These are phyloP conservation scores for Kuraishia hungarica DNA, from an alignment of 805 yeast species.

Conservation along the genomic window DNA sequence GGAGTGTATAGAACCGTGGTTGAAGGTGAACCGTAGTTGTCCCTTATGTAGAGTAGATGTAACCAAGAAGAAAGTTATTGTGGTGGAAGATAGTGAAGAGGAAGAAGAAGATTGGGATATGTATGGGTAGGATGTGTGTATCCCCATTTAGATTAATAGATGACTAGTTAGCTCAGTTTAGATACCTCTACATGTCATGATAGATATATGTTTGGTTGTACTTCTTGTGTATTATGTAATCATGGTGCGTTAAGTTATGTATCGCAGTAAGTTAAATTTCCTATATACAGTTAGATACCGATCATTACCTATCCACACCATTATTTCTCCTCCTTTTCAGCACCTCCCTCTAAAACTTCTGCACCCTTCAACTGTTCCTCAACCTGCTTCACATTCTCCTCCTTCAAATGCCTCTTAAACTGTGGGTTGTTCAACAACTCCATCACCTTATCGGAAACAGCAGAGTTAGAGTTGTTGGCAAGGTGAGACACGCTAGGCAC, in stretches of 20 bases:
- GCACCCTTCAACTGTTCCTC: background rate
- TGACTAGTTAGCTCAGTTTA: background rate
- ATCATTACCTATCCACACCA: background rate
- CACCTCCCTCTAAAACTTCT: background rate
- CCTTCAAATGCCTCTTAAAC: constrained; percentile 46
- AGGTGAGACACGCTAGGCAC: constrained; percentile 11
- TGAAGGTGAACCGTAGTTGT: constrained; percentile 64
- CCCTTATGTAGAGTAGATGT: constrained; percentile 82
- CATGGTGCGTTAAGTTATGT: no score
- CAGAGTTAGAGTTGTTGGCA: constrained; percentile 23
- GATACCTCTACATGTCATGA: no score
- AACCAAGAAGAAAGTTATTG: constrained; percentile 34
- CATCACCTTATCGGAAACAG: constrained; percentile 57
- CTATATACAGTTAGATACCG: background rate
- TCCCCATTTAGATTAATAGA: no score
- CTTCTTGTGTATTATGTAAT: no score
- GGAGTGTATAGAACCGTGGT: constrained; percentile 90
- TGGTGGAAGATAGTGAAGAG: constrained; percentile 32
- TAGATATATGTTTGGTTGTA: no score
- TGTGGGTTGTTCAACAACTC: constrained; percentile 64
- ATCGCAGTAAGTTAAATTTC: background rate
- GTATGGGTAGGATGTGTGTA: constrained; percentile 43
- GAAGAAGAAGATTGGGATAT: constrained; percentile 70
- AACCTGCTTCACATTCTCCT: background rate
- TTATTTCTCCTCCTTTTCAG: background rate